Evolutionary conservation across 2,329 filamentous ascomycete genomes (phyloP).

Genomic region (Parafenestella ontariensis): DNA sequence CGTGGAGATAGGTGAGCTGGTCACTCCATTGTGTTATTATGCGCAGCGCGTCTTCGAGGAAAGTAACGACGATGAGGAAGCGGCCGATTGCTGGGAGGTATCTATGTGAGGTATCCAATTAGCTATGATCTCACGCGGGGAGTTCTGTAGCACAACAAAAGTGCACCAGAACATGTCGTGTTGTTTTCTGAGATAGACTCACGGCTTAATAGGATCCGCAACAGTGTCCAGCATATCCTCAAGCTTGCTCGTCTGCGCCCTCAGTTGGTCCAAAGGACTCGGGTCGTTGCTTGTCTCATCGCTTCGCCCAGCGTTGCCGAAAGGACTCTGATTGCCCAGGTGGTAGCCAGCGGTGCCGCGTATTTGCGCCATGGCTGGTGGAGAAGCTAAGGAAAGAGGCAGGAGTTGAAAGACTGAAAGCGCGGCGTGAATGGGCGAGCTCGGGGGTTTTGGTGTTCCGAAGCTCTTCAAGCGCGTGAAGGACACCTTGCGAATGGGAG

Average conservation of each 20-base stretch:
- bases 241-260: slow-evolving; percentile 97
- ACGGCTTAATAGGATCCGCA: slow-evolving; percentile 95
- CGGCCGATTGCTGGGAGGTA: slow-evolving; percentile 95
- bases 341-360: slow-evolving; percentile 78
- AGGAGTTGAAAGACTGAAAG: slow-evolving; percentile 18
- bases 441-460: slow-evolving; percentile 35
- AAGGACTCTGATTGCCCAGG: slow-evolving; percentile 76
- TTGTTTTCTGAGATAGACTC: slow-evolving; percentile 55
- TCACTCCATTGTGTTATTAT: slow-evolving; percentile 98
- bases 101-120: slow-evolving; percentile 57
- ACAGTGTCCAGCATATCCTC: slow-evolving; percentile 89
- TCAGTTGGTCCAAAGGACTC: slow-evolving; percentile 84
- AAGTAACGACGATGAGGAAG: slow-evolving; percentile 97
- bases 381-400: slow-evolving; percentile 23
- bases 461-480: slow-evolving; percentile 31
- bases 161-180: slow-evolving; percentile 4
- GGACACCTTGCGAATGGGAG: slow-evolving; percentile 12
- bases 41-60: slow-evolving; percentile 93
- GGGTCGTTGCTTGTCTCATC: slow-evolving; percentile 69
- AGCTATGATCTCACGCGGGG: slow-evolving; percentile 23
- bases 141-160: slow-evolving; percentile 1
- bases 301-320: slow-evolving; percentile 66
- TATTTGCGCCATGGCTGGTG: slow-evolving; percentile 63
- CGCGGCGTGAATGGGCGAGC: slow-evolving; percentile 33
- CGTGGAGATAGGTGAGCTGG: slow-evolving; percentile 89